Percentiles rank a stretch among this genome's conserved stretches.
These are phyloP conservation scores for Fusarium circinatum DNA, from an alignment of 2,329 filamentous ascomycete genomes.

Conservation along the genomic window DNA sequence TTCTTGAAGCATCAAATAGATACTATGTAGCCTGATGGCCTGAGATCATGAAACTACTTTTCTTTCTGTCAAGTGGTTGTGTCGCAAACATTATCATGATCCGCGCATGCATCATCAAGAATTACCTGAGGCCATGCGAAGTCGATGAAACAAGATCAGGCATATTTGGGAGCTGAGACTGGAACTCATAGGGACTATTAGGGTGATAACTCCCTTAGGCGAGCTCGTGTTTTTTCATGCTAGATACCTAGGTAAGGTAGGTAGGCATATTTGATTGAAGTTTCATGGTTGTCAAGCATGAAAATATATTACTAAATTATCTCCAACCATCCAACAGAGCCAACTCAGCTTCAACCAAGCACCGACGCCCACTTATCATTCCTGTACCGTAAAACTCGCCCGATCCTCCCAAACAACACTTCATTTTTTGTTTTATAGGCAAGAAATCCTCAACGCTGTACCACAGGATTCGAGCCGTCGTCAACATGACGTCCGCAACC, in stretches of 20 bases:
- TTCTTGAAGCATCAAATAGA: neutral
- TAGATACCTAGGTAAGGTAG: neutral
- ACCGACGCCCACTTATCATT: neutral
- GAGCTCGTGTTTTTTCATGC: neutral
- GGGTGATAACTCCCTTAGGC: too few relatives aligned
- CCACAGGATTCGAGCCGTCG: neutral
- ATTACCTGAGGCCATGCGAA: neutral
- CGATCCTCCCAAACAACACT: neutral
- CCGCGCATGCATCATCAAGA: neutral
- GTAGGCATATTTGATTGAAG: neutral
- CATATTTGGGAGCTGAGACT: neutral
- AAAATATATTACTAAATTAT: conserved; percentile 19
- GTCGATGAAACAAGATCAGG: neutral
- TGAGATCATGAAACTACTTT: neutral
- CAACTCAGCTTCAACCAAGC: conserved; percentile 4
- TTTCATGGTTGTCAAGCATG: neutral
- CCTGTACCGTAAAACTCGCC: neutral
- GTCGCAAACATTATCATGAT: neutral
- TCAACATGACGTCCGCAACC: conserved; percentile 38
- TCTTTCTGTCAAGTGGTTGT: too few relatives aligned
- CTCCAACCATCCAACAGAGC: neutral
- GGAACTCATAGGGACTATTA: neutral
- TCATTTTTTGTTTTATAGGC: accelerated
- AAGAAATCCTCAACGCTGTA: too few relatives aligned
- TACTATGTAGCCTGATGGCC: neutral